Base-by-base conservation (phyloP, 2,329 filamentous ascomycete species). In the Cladophialophora bantiana region DNA sequence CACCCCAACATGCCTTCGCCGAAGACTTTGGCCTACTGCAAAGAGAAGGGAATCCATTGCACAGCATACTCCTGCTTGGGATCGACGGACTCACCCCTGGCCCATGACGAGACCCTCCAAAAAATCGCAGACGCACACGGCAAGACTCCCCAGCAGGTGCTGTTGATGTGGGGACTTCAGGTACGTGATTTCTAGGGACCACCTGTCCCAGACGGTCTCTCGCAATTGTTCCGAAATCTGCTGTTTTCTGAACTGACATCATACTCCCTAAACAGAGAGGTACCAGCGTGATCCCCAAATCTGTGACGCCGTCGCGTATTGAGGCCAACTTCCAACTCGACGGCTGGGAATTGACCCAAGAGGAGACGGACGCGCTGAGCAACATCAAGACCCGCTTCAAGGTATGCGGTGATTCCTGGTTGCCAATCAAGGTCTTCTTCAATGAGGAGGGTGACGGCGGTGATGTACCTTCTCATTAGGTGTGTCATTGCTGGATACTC, bases 241-340 rank as follows among this genome's bases (percentile, higher is more conserved):
- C 36, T 40, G 36, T n/a, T 36, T 40, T 18, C 12, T 31, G 7
- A n/a, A 64, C 55, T 64, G 18, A 64, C 55, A 20, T 42, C 4
- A 34, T 54, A 7, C 36, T 53, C 20, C 38, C 7, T 13, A 26
- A 54, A 48, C 59, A 66, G 42, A 26, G 60, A 76, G 92, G 90
- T 66, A 92, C 89, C 83, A 90, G 88, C 71, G 92, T 96, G 60
- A 93, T 96, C 74, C 92, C 92, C 74, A 96, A 96, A 85, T 90
- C 87, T 60, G 90, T 94, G 66, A 93, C 87, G 71, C 85, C 88
- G 72, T 83, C 83, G 61, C 86, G 92, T 50, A 93, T 96, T 74
- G 83, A 90, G 79, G 86, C 82, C 69, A 96, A 96, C 84, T 92
- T 88, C 73, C 86, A 90, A 77, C 83, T 92, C 60, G 87, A 93